A percentile compares a stretch with the other conserved stretches of the same genome.
Conservation (phyloP, 2,329 filamentous ascomycete genomes). For the Proliferodiscus dingleyae region DNA sequence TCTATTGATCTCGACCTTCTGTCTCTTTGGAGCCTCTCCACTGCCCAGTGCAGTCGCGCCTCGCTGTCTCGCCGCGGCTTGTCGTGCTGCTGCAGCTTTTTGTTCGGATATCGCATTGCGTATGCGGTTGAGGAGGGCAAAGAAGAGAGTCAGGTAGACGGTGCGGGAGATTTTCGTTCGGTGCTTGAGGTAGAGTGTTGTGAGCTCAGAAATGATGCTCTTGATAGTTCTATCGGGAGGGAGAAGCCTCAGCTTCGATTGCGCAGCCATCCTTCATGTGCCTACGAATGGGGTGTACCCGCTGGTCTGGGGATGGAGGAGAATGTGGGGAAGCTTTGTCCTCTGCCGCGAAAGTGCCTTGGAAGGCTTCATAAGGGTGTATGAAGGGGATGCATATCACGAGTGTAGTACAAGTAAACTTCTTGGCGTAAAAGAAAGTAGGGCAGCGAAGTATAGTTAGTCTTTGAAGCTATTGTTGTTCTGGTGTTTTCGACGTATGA, state of each 20-base stretch:
- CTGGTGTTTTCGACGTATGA: no score
- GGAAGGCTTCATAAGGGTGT: no score
- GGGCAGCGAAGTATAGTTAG: no score
- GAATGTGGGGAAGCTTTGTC: no score
- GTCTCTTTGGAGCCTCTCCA: conserved; percentile 43
- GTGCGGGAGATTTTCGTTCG: conserved; percentile 77
- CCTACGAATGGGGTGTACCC: neutral
- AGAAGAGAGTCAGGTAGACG: conserved; percentile 76
- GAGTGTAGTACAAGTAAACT: no score
- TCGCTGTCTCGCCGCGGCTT: conserved; percentile 52
- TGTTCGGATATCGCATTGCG: conserved; percentile 90
- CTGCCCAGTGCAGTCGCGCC: conserved; percentile 43
- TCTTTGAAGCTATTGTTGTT: no score
- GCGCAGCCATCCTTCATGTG: conserved; percentile 57
- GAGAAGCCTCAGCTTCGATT: conserved; percentile 74
- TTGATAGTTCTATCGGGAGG: conserved; percentile 58
- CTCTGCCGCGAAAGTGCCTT: no score
- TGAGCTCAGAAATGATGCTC: conserved; percentile 60
- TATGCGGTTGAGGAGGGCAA: conserved; percentile 79
- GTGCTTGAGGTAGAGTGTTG: conserved; percentile 69
- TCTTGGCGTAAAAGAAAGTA: no score
- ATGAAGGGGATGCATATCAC: no score
- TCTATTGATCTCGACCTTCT: conserved; percentile 87
- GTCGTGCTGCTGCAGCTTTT: conserved; percentile 72
- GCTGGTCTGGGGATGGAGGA: no score